Percentiles rank a stretch among this genome's conserved stretches.
phyloP scores from a whole-genome alignment of 2,329 filamentous ascomycete species.

The Verticillium longisporum region DNA sequence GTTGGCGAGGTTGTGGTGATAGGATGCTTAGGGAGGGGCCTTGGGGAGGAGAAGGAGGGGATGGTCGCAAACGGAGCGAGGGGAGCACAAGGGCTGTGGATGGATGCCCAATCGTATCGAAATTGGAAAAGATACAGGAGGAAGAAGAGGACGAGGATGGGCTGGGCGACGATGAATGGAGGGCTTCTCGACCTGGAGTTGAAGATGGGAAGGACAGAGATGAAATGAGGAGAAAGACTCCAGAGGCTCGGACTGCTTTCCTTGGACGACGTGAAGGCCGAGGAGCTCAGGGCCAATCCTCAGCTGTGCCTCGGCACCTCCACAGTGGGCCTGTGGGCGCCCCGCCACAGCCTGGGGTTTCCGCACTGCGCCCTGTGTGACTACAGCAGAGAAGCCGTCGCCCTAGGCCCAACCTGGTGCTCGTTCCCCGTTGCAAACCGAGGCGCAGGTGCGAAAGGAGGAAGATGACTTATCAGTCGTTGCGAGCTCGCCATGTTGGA shows the following conservation, averaged over 20 bases:
- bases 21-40: background rate
- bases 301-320: slow-evolving; percentile 2
- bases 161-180: background rate
- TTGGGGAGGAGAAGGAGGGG: background rate
- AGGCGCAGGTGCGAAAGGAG: no score
- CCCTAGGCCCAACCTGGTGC: background rate
- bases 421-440: background rate
- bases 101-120: no score
- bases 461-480: no score
- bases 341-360: background rate
- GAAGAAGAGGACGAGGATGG: background rate
- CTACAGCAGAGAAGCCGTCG: background rate
- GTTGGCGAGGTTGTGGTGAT: slow-evolving; percentile 3
- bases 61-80: no score
- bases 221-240: background rate
- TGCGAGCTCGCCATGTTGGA: no score
- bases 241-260: background rate
- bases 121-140: background rate
- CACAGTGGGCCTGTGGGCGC: background rate
- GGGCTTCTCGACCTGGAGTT: background rate
- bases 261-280: background rate
- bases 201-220: background rate
- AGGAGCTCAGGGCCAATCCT: background rate
- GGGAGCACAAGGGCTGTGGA: no score
- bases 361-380: background rate